Conservation (phyloP, 2,329 filamentous ascomycete species). For the Phaeoacremonium minimum region DNA sequence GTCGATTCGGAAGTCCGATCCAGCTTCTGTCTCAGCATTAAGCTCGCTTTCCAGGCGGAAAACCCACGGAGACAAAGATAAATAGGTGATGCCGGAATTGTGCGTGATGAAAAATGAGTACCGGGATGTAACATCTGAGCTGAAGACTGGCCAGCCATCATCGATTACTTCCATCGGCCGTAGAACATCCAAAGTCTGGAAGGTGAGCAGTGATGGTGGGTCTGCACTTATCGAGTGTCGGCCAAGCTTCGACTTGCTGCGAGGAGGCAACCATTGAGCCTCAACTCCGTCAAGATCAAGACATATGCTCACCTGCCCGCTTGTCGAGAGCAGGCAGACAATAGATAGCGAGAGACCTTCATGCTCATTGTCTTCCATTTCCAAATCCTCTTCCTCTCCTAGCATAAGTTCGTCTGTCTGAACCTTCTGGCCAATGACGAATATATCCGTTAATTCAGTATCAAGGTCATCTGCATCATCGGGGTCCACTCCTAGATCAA, state of each 20-base stretch:
- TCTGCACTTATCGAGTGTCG: slow-evolving; percentile 30
- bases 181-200: slow-evolving; percentile 60
- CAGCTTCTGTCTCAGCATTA: slow-evolving; percentile 48
- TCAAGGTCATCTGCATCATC: slow-evolving; percentile 53
- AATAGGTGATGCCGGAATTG: slow-evolving; percentile 53
- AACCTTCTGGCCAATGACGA: slow-evolving; percentile 58
- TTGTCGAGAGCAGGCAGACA: slow-evolving; percentile 56
- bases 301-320: slow-evolving; percentile 57
- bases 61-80: slow-evolving; percentile 60
- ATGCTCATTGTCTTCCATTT: slow-evolving; percentile 50
- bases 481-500: slow-evolving; percentile 48
- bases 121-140: slow-evolving; percentile 54
- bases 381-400: slow-evolving; percentile 60
- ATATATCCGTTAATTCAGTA: slow-evolving; percentile 55
- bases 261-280: slow-evolving; percentile 62
- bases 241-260: slow-evolving; percentile 42
- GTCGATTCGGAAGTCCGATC: slow-evolving; percentile 58
- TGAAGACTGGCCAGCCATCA: slow-evolving; percentile 60
- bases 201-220: slow-evolving; percentile 50
- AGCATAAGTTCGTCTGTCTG: slow-evolving; percentile 57
- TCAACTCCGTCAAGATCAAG: slow-evolving; percentile 59
- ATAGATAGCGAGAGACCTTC: slow-evolving; percentile 58
- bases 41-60: slow-evolving; percentile 61
- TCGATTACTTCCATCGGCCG: slow-evolving; percentile 48
- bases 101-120: slow-evolving; percentile 62